Conservation (phyloP, 768 basidiomycete genomes). For the Myochromella boudieri region DNA sequence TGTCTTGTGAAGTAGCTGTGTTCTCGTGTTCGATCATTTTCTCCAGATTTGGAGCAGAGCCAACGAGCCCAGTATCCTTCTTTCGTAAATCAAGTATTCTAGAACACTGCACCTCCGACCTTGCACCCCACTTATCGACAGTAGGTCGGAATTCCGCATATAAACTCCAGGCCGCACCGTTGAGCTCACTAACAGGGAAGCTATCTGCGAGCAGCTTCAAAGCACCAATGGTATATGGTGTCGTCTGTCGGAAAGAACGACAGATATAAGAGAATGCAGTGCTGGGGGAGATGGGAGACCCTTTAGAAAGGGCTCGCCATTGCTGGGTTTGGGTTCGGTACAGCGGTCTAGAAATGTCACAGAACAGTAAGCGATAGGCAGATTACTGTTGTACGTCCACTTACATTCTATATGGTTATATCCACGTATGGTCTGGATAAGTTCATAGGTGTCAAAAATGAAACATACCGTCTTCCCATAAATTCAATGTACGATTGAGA, state of each 20-base stretch:
- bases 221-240: constrained; percentile 76
- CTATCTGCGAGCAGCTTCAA: constrained; percentile 66
- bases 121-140: constrained; percentile 82
- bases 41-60: constrained; percentile 11
- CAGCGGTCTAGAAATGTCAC: constrained; percentile 56
- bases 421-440: constrained; percentile 16
- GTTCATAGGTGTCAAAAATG: neutral
- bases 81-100: constrained; percentile 64
- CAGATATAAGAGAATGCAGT: constrained; percentile 85
- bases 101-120: constrained; percentile 69
- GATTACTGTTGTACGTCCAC: neutral
- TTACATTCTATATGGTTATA: constrained; percentile 33
- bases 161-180: constrained; percentile 67
- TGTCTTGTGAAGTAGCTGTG: constrained; percentile 5
- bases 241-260: constrained; percentile 75
- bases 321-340: constrained; percentile 65
- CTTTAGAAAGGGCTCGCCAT: constrained; percentile 83
- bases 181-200: constrained; percentile 58
- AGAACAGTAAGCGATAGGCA: neutral
- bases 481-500: constrained; percentile 85
- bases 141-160: constrained; percentile 88
- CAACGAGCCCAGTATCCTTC: constrained; percentile 16
- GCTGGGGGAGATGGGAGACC: constrained; percentile 66
- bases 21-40: constrained; percentile 20
- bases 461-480: constrained; percentile 66